Conservation (phyloP, 2,329 filamentous ascomycete genomes). For the Thermochaetoides dissita region DNA sequence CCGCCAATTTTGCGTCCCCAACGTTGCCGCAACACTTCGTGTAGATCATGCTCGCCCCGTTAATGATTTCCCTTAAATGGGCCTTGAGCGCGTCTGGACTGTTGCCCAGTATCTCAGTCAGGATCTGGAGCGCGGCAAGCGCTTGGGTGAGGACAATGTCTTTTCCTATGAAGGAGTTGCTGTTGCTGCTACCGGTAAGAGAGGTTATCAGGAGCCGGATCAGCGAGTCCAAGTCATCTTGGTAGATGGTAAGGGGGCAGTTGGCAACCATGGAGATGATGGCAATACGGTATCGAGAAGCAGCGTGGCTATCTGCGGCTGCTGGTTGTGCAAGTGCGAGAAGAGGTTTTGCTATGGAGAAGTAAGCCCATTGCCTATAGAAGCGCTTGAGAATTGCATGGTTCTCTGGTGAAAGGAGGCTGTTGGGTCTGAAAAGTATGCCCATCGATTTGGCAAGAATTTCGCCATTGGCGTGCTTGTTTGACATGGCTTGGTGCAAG, state of each 20-base stretch:
- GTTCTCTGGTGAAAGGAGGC: slow-evolving; percentile 25
- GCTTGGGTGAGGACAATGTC: slow-evolving; percentile 22
- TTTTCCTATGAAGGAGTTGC: slow-evolving; percentile 20
- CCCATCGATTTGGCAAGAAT: slow-evolving; percentile 29
- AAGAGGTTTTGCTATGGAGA: slow-evolving; percentile 31
- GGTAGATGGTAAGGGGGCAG: slow-evolving; percentile 36
- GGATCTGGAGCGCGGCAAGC: slow-evolving; percentile 32
- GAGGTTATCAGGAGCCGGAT: slow-evolving; percentile 35
- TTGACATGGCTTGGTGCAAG: slow-evolving; percentile 21
- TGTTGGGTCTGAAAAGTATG: slow-evolving; percentile 27
- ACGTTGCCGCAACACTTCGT: slow-evolving; percentile 9
- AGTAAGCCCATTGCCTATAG: slow-evolving; percentile 33
- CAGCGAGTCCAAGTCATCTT: slow-evolving; percentile 33
- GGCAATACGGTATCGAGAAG: slow-evolving; percentile 30
- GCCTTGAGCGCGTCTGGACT: slow-evolving; percentile 31
- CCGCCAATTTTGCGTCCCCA: background rate
- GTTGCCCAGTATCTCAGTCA: slow-evolving; percentile 33
- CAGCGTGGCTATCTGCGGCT: slow-evolving; percentile 14
- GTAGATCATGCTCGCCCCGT: slow-evolving; percentile 27
- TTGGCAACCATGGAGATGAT: slow-evolving; percentile 36
- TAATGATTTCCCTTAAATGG: slow-evolving; percentile 35
- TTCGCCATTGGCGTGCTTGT: slow-evolving; percentile 21
- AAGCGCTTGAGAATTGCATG: slow-evolving; percentile 31
- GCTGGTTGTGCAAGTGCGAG: slow-evolving; percentile 28
- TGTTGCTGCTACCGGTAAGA: slow-evolving; percentile 22